Base-by-base conservation (phyloP, 441 rosid genomes). In the Codiaeum variegatum region DNA sequence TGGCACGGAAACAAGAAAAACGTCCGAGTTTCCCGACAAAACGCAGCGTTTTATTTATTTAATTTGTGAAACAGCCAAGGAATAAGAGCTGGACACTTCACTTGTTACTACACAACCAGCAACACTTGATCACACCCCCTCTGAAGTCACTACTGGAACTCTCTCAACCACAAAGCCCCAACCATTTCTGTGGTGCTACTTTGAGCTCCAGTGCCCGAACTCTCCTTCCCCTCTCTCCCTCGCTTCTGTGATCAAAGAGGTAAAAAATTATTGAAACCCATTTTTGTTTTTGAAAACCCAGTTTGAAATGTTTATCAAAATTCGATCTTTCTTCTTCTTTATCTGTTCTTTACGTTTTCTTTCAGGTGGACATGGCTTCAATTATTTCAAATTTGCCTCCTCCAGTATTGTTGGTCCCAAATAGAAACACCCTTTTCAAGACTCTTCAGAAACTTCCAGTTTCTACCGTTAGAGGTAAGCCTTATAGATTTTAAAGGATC, bases 291-390 rank as follows among this genome's bases (percentile, higher is more conserved):
- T 42, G 11, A 60, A 36, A 66, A 59, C 67, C 72, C 23, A 24
- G 12, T 23, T 3, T 21, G 11, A 19, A 60, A 6, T 65, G 36
- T 46, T 65, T 60, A 9, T 23, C 65, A 67, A 49, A 74, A 11
- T 59, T 64, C 13, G 36, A 51, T 72, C 11, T 73, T 56, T 52
- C 34, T 38, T 7, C 63, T 23, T 46, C 21, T 19, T 67, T 11
- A 19, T 71, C 19, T 63, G 23, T 61, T 26, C 12, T 40, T 23
- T 40, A 28, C 9, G 2, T 44, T 71, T n/a, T 72, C 4, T 76
- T 67, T 31, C 77, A 71, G 85, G 77, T 73, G 10, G 67, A 47
- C 60, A 88, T 88, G 97, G 86, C 90, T 76, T 86, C 91, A 19
- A 51, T 88, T 21, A 58, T 80, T 71, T 82, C 85, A 69, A 75